Evolutionary conservation across 225 moss, liverwort and hornwort species (phyloP), one percentile per base, ranked within the genome.

Genomic region (Sphagnum contortum): DNA sequence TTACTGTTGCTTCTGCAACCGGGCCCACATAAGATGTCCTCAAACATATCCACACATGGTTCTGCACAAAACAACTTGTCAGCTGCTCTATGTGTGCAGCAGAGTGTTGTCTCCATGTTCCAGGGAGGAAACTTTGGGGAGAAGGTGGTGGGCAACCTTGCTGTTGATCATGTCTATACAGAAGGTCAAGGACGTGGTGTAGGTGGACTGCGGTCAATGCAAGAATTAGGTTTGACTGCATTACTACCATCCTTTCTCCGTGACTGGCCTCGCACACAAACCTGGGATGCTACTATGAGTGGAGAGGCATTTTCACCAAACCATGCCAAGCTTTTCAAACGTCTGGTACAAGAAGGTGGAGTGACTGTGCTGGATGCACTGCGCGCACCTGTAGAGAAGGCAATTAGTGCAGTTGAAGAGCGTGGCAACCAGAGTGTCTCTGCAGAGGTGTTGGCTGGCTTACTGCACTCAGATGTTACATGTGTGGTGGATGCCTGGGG

Each of bases 391-490:
- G 70, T 99, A 44, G 91, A 91, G 73, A 91, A 89, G 59, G 84
- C 84, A 58, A 74, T 83, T 48, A 75, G 67, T 64, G 79, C 77
- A 57, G 79, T 85, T 14, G 87, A 85, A 6, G 98, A 99, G 73
- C 89, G 93, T 58, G 98, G 91, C 59, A 93, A 99, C 78, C 93
- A 93, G 64, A 91, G 98, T 72, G 91, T 93, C 63, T 89, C 98
- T 72, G 91, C 93, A 69, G 98, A 99, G 71, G 68, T 93, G 61
- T 72, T 93, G 57, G 93, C 88, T 50, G 98, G 98, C 66, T 71
- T 99, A 53, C 73, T 99, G 64, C 98, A 99, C 71, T 87, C 98
- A 67, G 98, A 99, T 77, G 93, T 89, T 5, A 79, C 68, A 66
- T 99, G 91, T 78, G 98, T 99, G 66, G 73, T 77, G 56, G 87